These are phyloP conservation scores for Thermothielavioides terrestris DNA, from an alignment of 495 filamentous ascomycete genomes.

Conservation along the genomic window DNA sequence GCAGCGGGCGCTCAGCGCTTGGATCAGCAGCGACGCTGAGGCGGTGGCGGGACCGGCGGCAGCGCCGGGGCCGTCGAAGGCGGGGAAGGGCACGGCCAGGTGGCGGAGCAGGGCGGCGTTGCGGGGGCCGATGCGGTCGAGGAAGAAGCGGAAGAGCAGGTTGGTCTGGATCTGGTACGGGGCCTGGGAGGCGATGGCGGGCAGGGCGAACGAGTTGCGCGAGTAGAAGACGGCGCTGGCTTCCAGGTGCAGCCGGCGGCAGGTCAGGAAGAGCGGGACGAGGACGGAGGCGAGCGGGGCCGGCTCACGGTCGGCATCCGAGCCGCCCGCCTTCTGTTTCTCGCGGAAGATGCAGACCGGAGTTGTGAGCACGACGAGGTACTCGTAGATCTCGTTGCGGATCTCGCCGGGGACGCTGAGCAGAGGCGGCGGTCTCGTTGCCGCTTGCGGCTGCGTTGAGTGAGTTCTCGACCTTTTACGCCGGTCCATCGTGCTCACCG, in stretches of 20 bases:
- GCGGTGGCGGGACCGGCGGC: too few species aligned
- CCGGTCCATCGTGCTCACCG: too few species aligned
- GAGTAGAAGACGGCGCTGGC: conserved; percentile 14
- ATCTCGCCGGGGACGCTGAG: conserved; percentile 13
- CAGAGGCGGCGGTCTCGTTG: too few species aligned
- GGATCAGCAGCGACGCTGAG: too few species aligned
- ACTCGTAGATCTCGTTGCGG: conserved; percentile 16
- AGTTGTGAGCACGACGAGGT: conserved; percentile 3
- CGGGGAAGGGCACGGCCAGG: conserved; percentile 8
- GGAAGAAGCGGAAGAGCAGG: conserved; percentile 13
- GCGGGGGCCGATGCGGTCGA: conserved; percentile 12
- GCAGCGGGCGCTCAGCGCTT: not conserved
- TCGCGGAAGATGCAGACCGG: conserved; percentile 5
- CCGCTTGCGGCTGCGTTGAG: too few species aligned
- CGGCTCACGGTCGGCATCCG: not conserved
- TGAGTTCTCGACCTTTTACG: too few species aligned
- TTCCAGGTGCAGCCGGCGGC: conserved; percentile 8
- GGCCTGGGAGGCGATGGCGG: not conserved
- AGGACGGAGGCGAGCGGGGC: conserved; percentile 2
- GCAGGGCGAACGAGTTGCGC: conserved; percentile 3
- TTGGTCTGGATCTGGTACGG: conserved; percentile 11
- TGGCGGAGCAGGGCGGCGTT: conserved; percentile 4
- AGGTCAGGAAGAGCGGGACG: conserved; percentile 6
- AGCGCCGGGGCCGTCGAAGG: too few species aligned
- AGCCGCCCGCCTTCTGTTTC: not conserved